Percentiles rank a stretch among this genome's conserved stretches.
Conservation (phyloP, 2,329 filamentous ascomycete species). For the Hypomyces perniciosus region DNA sequence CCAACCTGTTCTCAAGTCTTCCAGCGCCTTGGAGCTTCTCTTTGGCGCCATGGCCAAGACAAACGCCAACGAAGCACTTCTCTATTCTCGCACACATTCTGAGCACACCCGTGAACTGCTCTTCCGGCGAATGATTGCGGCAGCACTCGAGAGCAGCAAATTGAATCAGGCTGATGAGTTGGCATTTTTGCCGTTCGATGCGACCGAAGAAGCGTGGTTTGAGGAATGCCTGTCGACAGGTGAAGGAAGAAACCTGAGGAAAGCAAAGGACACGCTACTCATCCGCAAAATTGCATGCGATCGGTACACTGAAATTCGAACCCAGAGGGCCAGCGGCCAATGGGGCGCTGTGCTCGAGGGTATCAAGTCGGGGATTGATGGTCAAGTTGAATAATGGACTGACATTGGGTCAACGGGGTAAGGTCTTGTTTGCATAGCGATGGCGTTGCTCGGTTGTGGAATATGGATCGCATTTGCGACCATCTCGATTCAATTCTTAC, state of each 20-base stretch:
- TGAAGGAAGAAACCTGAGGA: slow-evolving; percentile 57
- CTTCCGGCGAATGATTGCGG: slow-evolving; percentile 59
- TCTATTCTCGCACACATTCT: slow-evolving; percentile 62
- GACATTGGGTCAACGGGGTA: slow-evolving; percentile 5
- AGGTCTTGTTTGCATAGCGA: slow-evolving; percentile 12
- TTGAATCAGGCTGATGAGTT: slow-evolving; percentile 58
- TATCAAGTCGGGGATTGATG: slow-evolving; percentile 40
- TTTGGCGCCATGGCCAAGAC: slow-evolving; percentile 63
- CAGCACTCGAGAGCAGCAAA: slow-evolving; percentile 42
- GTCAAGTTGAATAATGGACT: slow-evolving; percentile 23
- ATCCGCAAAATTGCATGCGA: slow-evolving; percentile 68
- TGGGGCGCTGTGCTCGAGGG: slow-evolving; percentile 48
- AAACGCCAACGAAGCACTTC: slow-evolving; percentile 66
- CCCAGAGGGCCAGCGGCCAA: slow-evolving; percentile 37
- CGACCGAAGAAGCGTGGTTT: slow-evolving; percentile 68
- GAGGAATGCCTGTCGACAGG: slow-evolving; percentile 60
- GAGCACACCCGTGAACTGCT: slow-evolving; percentile 56
- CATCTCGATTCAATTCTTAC: not conserved
- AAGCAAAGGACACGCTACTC: slow-evolving; percentile 66
- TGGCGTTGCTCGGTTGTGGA: slow-evolving; percentile 9
- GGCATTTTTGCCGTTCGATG: slow-evolving; percentile 64
- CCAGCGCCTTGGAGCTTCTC: slow-evolving; percentile 57
- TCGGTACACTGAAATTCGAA: slow-evolving; percentile 43
- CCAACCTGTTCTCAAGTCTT: slow-evolving; percentile 62
- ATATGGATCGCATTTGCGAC: not conserved